Evolutionary conservation across 2,329 filamentous ascomycete genomes (phyloP).

Genomic region (Penicillium sp.): DNA sequence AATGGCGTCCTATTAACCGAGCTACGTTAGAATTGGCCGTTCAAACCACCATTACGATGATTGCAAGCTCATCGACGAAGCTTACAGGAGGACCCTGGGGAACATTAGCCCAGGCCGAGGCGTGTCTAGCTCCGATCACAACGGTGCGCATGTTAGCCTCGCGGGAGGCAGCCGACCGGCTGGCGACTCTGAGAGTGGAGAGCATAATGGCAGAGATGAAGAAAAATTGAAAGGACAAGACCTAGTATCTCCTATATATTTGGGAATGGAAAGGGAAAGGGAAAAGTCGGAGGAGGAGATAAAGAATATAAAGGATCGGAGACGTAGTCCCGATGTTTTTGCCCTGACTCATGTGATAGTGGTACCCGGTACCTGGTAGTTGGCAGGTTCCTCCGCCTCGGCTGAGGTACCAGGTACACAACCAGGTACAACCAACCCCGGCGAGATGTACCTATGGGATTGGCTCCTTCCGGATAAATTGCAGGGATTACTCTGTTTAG

Average conservation of each 20-base stretch:
- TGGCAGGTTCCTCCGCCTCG: constrained; percentile 7
- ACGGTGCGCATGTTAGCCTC: constrained; percentile 41
- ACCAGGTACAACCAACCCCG: constrained; percentile 11
- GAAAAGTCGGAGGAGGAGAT: constrained; percentile 11
- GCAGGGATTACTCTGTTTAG: not conserved
- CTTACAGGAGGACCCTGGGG: constrained; percentile 91
- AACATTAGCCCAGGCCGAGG: constrained; percentile 86
- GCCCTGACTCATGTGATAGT: constrained; percentile 26
- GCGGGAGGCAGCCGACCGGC: constrained; percentile 41
- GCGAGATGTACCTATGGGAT: constrained; percentile 4
- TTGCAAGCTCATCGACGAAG: constrained; percentile 24
- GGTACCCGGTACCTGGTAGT: constrained; percentile 18
- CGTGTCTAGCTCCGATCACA: constrained; percentile 54
- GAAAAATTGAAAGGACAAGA: constrained; percentile 9
- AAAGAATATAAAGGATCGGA: constrained; percentile 24
- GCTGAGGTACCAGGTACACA: constrained; percentile 18
- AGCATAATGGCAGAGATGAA: constrained; percentile 37
- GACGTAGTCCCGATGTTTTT: constrained; percentile 21
- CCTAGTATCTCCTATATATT: constrained; percentile 6
- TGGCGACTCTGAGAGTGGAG: constrained; percentile 46
- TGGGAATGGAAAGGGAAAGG: constrained; percentile 12
- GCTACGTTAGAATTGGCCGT: constrained; percentile 26
- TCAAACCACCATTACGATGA: not conserved
- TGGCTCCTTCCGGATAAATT: constrained; percentile 12
- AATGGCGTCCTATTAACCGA: constrained; percentile 42